These are phyloP conservation scores for Aspergillus oerlinghausenensis DNA, from an alignment of 2,329 filamentous ascomycete genomes.

Conservation along the genomic window DNA sequence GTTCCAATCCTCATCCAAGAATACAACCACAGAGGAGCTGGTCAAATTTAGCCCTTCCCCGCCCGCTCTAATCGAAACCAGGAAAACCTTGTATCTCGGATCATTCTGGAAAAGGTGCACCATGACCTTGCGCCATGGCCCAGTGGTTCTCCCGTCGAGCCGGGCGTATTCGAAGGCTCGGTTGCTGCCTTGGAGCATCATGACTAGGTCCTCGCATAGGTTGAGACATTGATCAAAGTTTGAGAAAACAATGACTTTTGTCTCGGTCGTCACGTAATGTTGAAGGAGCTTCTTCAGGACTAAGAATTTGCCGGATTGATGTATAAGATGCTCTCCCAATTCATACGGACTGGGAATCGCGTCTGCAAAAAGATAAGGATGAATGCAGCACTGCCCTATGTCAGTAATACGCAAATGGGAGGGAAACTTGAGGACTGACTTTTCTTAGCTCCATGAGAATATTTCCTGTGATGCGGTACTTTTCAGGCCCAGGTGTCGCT, in stretches of 20 bases:
- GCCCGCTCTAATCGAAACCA: slow-evolving; percentile 53
- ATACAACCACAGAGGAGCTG: slow-evolving; percentile 52
- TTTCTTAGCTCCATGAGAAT: slow-evolving; percentile 54
- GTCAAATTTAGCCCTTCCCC: slow-evolving; percentile 54
- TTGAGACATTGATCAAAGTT: slow-evolving; percentile 51
- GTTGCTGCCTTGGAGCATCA: slow-evolving; percentile 40
- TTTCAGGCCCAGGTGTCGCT: slow-evolving; percentile 4
- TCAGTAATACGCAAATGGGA: not conserved
- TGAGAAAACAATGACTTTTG: slow-evolving; percentile 55
- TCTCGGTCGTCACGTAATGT: slow-evolving; percentile 18
- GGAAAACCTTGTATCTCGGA: slow-evolving; percentile 49
- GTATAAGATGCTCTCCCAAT: slow-evolving; percentile 45
- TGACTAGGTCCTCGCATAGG: slow-evolving; percentile 49
- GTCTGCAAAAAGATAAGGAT: slow-evolving; percentile 49
- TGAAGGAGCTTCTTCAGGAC: slow-evolving; percentile 45
- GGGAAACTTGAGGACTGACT: slow-evolving; percentile 7
- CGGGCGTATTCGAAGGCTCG: slow-evolving; percentile 44
- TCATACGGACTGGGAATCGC: slow-evolving; percentile 42
- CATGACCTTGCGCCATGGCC: slow-evolving; percentile 48
- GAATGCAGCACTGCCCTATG: slow-evolving; percentile 42
- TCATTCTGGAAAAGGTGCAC: slow-evolving; percentile 51
- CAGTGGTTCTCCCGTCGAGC: slow-evolving; percentile 48
- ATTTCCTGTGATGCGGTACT: slow-evolving; percentile 38
- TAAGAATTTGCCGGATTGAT: slow-evolving; percentile 54
- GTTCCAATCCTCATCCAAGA: slow-evolving; percentile 55